These are phyloP conservation scores for Telfairia occidentalis DNA, from an alignment of 331 rosid genomes.

Conservation along the genomic window DNA sequence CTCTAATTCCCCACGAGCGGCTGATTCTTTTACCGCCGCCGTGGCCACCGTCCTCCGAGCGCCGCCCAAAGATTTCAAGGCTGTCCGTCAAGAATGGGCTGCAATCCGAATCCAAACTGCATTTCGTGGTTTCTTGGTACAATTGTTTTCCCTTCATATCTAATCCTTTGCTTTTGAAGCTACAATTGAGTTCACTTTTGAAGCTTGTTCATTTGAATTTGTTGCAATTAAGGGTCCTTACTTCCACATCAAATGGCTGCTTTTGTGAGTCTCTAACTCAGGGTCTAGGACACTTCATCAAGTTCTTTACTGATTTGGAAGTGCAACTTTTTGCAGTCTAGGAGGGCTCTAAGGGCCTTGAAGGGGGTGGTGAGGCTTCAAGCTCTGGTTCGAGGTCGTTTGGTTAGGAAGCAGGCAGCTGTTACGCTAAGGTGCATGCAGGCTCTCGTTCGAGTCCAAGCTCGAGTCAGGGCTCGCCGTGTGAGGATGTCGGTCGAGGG, in stretches of 20 bases:
- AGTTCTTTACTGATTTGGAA: conserved; percentile 1
- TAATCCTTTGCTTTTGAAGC: neutral
- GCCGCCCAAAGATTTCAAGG: conserved; percentile 67
- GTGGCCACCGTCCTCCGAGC: conserved; percentile 82
- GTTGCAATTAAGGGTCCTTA: too few relatives aligned
- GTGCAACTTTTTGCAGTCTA: conserved; percentile 43
- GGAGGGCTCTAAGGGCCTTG: conserved; percentile 93
- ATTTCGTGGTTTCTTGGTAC: conserved; percentile 85
- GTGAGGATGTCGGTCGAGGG: conserved; percentile 91
- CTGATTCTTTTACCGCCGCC: conserved; percentile 56
- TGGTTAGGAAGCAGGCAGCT: conserved; percentile 97
- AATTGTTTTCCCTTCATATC: neutral
- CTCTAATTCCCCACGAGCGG: conserved; percentile 49
- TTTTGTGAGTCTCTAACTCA: neutral
- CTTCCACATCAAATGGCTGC: neutral
- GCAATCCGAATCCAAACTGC: conserved; percentile 86
- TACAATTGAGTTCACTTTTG: neutral
- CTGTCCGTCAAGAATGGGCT: conserved; percentile 84
- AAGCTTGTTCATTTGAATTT: neutral
- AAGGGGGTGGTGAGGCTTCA: conserved; percentile 94
- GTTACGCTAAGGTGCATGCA: conserved; percentile 97
- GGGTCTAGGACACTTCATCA: neutral
- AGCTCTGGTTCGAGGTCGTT: conserved; percentile 85
- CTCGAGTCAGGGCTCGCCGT: conserved; percentile 84
- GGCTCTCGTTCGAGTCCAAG: conserved; percentile 92